Conservation (phyloP, 495 filamentous ascomycete genomes). For the Podospora anserina region DNA sequence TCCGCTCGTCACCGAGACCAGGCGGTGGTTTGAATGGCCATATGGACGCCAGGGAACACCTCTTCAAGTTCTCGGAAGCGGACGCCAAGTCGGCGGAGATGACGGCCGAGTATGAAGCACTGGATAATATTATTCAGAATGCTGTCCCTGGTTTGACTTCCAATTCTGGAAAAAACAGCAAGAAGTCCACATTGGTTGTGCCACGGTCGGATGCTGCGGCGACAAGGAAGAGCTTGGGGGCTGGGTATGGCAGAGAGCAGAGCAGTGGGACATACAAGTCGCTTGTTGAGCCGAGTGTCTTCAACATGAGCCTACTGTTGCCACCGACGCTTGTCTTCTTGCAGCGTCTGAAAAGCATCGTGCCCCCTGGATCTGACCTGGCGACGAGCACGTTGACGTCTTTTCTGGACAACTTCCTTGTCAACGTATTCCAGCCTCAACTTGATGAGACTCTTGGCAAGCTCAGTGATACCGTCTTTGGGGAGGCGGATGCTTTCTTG, state of each 20-base stretch:
- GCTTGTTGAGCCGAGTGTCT: constrained; percentile 90
- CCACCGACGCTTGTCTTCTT: constrained; percentile 93
- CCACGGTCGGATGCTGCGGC: constrained; percentile 31
- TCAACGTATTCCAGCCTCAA: constrained; percentile 97
- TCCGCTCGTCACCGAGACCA: constrained; percentile 42
- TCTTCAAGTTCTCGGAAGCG: constrained; percentile 87
- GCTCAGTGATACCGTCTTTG: constrained; percentile 75
- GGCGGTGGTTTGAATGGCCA: constrained; percentile 49
- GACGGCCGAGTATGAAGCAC: constrained; percentile 79
- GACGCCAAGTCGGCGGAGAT: constrained; percentile 72
- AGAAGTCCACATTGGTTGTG: constrained; percentile 37
- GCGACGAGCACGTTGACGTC: constrained; percentile 83
- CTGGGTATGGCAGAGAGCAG: constrained; percentile 31
- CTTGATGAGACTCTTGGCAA: constrained; percentile 93
- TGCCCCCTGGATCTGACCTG: constrained; percentile 79
- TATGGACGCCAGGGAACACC: constrained; percentile 64
- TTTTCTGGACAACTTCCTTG: constrained; percentile 96
- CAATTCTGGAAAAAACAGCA: constrained; percentile 60
- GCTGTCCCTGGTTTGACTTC: constrained; percentile 93
- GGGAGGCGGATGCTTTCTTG: constrained; percentile 81
- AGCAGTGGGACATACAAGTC: constrained; percentile 58
- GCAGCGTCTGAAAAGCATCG: constrained; percentile 84
- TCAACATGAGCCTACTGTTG: constrained; percentile 93
- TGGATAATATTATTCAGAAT: constrained; percentile 82
- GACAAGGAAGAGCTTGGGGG: constrained; percentile 37